Evolutionary conservation across 148 eudicot species (phyloP).

Genomic region (Talinum fruticosum): DNA sequence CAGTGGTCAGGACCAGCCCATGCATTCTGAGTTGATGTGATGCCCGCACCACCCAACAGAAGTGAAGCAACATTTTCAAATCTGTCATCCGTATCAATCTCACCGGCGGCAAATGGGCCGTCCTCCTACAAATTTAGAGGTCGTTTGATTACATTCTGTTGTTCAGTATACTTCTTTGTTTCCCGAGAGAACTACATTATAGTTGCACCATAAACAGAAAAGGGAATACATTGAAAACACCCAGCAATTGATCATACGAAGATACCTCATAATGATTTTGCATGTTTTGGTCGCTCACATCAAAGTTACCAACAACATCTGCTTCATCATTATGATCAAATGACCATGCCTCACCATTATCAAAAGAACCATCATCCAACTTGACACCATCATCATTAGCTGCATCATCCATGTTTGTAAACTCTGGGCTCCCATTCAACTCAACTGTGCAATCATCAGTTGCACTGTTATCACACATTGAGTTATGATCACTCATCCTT

Average conservation of each 20-base stretch:
- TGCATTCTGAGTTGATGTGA: conserved; percentile 66
- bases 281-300: conserved; percentile 39
- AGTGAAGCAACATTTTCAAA: conserved; percentile 52
- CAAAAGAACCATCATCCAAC: conserved; percentile 38
- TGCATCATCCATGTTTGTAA: conserved; percentile 13
- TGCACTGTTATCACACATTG: conserved; percentile 13
- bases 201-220: background rate
- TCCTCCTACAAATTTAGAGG: conserved; percentile 46
- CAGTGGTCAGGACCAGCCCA: conserved; percentile 99
- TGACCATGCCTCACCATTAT: conserved; percentile 48
- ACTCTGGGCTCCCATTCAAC: conserved; percentile 16
- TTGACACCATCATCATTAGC: conserved; percentile 24
- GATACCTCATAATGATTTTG: conserved; percentile 51
- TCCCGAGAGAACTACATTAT: background rate
- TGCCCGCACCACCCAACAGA: conserved; percentile 57
- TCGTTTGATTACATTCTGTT: background rate
- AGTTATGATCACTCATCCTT: conserved; percentile 20
- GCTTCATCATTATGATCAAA: conserved; percentile 58
- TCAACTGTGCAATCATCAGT: conserved; percentile 16
- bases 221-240: background rate
- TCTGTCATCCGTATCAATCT: conserved; percentile 45
- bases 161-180: background rate
- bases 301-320: conserved; percentile 41
- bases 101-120: conserved; percentile 36
- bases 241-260: background rate